phyloP scores from a whole-genome alignment of 192 early-diverging fungal genomes.

The Coemansia asiatica region DNA sequence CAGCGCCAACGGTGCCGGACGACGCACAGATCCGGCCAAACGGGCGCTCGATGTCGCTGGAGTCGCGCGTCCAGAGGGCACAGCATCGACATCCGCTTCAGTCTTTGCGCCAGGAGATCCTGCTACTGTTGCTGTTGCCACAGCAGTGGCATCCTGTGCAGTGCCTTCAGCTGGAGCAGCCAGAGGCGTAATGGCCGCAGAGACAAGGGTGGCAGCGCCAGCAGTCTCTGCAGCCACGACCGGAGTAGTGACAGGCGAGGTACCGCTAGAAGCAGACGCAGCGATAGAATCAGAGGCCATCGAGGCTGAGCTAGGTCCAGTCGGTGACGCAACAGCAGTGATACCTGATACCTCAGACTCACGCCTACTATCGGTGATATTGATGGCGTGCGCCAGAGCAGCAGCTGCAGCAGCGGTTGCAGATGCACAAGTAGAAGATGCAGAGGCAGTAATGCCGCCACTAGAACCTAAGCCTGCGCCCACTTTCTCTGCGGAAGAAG shows the following conservation, averaged over 20 bases:
- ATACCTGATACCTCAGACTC: conserved; percentile 52
- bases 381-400: conserved; percentile 31
- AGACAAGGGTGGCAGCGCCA: conserved; percentile 8
- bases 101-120: too few species aligned
- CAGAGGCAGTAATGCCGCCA: conserved; percentile 1
- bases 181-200: conserved; percentile 6
- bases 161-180: conserved; percentile 3
- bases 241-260: conserved; percentile 34
- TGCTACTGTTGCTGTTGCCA: not conserved
- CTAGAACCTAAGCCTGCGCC: not conserved
- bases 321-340: conserved; percentile 51
- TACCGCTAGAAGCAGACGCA: conserved; percentile 21
- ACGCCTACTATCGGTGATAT: conserved; percentile 53
- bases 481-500: not conserved
- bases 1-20: conserved; percentile 41
- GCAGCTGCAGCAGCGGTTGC: conserved; percentile 7
- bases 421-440: conserved; percentile 1
- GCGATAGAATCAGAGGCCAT: conserved; percentile 15
- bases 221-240: conserved; percentile 8
- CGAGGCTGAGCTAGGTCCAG: conserved; percentile 18
- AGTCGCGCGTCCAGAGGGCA: conserved; percentile 8
- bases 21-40: conserved; percentile 11
- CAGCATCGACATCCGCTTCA: not conserved
- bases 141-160: not conserved
- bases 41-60: conserved; percentile 6